Conservation (phyloP, 2,329 filamentous ascomycete genomes). For the Phyllosticta paracitricarpa region DNA sequence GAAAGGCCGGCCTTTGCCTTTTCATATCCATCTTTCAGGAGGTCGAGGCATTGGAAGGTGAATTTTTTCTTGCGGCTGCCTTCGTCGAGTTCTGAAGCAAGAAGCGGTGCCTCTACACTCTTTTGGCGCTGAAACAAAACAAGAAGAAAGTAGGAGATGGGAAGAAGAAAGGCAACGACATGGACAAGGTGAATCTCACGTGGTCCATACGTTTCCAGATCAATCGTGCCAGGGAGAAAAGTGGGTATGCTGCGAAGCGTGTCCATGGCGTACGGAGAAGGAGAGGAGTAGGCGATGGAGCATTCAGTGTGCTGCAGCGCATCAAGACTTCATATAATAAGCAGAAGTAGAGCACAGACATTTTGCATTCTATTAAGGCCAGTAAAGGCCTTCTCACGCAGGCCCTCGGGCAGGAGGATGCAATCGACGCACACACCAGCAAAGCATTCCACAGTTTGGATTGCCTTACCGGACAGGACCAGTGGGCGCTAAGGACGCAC, state of each 20-base stretch:
- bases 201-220: not conserved
- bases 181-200: not conserved
- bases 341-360: not conserved
- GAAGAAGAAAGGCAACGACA: not conserved
- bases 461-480: not conserved
- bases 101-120: slow-evolving; percentile 1
- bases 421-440: not conserved
- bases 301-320: not conserved
- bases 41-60: not conserved
- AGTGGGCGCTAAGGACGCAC: not conserved
- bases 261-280: not conserved
- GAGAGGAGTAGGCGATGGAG: not conserved
- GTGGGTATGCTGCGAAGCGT: slow-evolving; percentile 6
- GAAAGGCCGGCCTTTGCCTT: slow-evolving; percentile 4
- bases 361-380: not conserved
- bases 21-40: slow-evolving; percentile 7
- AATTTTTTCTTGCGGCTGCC: slow-evolving; percentile 6
- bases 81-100: not conserved
- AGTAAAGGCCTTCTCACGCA: not conserved
- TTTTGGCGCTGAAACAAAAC: not conserved
- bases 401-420: not conserved
- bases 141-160: slow-evolving; percentile 1
- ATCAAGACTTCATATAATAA: not conserved
- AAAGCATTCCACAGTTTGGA: not conserved
- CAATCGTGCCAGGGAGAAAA: slow-evolving; percentile 1